Conservation (phyloP, 164 flowering plant species). For the Cinnamomum chago region DNA sequence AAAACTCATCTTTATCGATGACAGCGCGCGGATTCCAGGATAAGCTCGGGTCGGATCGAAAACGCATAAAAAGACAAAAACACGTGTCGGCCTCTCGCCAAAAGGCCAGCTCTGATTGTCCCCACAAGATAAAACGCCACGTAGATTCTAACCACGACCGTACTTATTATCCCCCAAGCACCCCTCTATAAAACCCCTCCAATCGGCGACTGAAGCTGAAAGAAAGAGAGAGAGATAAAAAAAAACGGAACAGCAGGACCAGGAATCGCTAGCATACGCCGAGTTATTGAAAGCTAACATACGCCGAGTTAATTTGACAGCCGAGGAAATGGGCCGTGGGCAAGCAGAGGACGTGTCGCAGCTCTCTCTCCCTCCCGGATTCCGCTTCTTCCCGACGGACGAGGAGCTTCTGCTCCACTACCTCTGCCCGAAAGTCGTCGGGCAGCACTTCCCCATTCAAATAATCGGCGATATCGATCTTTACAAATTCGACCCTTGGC, state of each 20-base stretch:
- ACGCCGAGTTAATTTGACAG: neutral
- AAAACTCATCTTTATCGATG: neutral
- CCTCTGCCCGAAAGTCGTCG: slow-evolving; percentile 29
- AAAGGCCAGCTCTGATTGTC: slow-evolving; percentile 14
- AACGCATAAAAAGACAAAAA: neutral
- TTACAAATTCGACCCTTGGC: slow-evolving; percentile 34
- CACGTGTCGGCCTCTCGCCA: slow-evolving; percentile 23
- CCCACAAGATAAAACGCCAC: slow-evolving; percentile 6
- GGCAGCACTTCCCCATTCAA: slow-evolving; percentile 18
- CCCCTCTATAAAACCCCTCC: neutral
- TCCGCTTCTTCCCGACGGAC: slow-evolving; percentile 35
- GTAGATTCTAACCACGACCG: neutral
- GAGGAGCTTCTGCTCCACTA: slow-evolving; percentile 36
- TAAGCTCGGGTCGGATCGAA: slow-evolving; percentile 31
- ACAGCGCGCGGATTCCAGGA: slow-evolving; percentile 8
- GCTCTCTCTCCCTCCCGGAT: slow-evolving; percentile 33
- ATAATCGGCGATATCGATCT: slow-evolving; percentile 33
- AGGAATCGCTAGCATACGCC: neutral
- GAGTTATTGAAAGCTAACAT: neutral
- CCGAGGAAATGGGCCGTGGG: slow-evolving; percentile 18
- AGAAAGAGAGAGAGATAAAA: neutral
- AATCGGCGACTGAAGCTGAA: too few species aligned
- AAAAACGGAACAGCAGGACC: too few species aligned
- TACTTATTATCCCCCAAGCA: neutral
- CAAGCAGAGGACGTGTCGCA: slow-evolving; percentile 21